Base-by-base conservation (phyloP, 2,329 filamentous ascomycete species). In the Ceratocystiopsis minuta region DNA sequence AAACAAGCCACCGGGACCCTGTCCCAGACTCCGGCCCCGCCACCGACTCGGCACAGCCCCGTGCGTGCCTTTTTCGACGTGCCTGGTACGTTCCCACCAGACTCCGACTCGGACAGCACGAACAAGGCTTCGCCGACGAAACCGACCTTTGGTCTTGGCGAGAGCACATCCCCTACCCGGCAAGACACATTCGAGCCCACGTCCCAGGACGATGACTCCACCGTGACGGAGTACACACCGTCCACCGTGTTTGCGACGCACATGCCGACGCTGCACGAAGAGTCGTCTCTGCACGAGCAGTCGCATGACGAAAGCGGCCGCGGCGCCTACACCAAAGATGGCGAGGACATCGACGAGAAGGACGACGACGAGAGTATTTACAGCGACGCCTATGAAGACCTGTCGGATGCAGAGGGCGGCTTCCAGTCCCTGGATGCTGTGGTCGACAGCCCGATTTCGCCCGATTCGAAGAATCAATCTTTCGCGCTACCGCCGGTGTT, bases 351-450 rank as follows among this genome's bases (percentile, higher is more conserved):
- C 7, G 38, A 43, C 5, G 41, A 45, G n/a, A 36, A 20, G 16
- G 46, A 46, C 14, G 42, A 28, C 39, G 78, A 70, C 46, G 24
- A 28, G 24, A 28, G 67, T 82, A 18, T 87, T 83, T 54, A 84
- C 24, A 28, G 78, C 48, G 82, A 87, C 57, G 81, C 81, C 1
- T 78, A 78, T 42, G 82, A 87, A 57, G 78, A 85, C 46, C 61
- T 80, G 0, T 72, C 72, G 0, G 76, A 83, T 14, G 53, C 66
- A 4, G 76, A 80, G 34, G 70, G 68, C 2, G 70, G 78, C 0
- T 87, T 84, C 51, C 65, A 75, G 52, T 86, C 80, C 5, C 64
- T 87, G 9, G 70, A 86, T 55, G 81, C 81, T 12, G 71, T 86
- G 10, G 67, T 84, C 1, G 70, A 77, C 16, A 74, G 67, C 38